Evolutionary conservation across 106 monocot species (phyloP).

Genomic region (Vanilla planifolia): DNA sequence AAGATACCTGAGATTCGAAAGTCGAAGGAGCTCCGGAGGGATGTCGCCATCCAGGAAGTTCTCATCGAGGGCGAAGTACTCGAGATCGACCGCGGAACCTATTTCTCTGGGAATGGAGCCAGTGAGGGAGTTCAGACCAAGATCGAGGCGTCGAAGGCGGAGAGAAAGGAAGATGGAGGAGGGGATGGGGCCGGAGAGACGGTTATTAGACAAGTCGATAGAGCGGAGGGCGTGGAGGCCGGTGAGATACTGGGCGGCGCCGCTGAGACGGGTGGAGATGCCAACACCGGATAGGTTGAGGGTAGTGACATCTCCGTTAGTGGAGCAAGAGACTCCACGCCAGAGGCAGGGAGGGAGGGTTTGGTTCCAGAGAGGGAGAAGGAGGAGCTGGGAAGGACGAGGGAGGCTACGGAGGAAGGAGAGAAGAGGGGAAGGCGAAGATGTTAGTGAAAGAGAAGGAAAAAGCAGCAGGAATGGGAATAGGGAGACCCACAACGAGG

Average conservation of each 20-base stretch:
- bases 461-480: neutral
- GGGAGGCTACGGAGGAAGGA: conserved; percentile 36
- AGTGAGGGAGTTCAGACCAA: conserved; percentile 39
- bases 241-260: conserved; percentile 25
- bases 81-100: conserved; percentile 16
- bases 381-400: conserved; percentile 19
- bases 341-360: conserved; percentile 32
- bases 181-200: conserved; percentile 53
- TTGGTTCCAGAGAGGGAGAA: conserved; percentile 41
- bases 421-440: conserved; percentile 21
- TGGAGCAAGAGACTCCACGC: conserved; percentile 37
- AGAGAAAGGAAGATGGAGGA: conserved; percentile 20
- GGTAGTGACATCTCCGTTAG: conserved; percentile 9
- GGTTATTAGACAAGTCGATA: conserved; percentile 47
- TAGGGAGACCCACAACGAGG: neutral
- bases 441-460: neutral
- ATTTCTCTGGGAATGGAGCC: conserved; percentile 46
- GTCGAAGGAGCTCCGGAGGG: conserved; percentile 36
- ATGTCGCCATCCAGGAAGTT: conserved; percentile 56
- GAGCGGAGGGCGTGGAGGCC: conserved; percentile 18
- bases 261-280: conserved; percentile 20
- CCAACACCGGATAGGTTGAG: conserved; percentile 41
- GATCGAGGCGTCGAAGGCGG: conserved; percentile 27
- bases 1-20: conserved; percentile 34
- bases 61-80: conserved; percentile 22